Base-by-base conservation (phyloP, 1,139 yeast species). In the Debaryomycetaceae sp. region DNA sequence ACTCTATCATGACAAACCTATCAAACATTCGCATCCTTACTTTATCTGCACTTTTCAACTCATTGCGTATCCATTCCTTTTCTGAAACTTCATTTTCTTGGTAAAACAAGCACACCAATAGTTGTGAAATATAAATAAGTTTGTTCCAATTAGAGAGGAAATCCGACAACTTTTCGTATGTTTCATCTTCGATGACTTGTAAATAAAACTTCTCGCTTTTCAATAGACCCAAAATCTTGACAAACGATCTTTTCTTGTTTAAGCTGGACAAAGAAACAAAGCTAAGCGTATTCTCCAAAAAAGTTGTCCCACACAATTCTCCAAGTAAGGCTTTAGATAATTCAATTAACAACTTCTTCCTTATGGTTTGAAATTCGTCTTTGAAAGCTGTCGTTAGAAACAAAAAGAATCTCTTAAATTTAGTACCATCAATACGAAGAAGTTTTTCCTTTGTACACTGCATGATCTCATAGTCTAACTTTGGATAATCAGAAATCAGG, bases 131-230 rank as follows among this genome's bases (percentile, higher is more conserved):
- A 38, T 53, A 56, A 28, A 52, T 56, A 7, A 55, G 39, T 43
- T 55, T 61, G 32, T 43, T 37, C 67, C 67, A 62, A 4, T 40
- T 34, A 36, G 52, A 56, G 7, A 43, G 40, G 34, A 60, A 60
- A n/a, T 51, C 50, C 4, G 45, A 45, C 36, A 46, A 48, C 1
- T 41, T 30, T 7, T 39, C 36, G 39, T 46, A 55, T 3, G 58
- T 51, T 37, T 51, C 61, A 35, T 58, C 62, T 30, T 57, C 63
- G 6, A 53, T 39, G 1, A 61, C 32, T 13, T 43, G 48, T 5
- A 39, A 30, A 37, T 57, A 59, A 0, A 52, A 45, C 2, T 51
- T 50, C 6, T 28, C 16, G 24, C 50, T 50, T 5, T 38, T 38
- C 6, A 61, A 37, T 9, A 48, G 33, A n/a, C 33, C 31, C 6